Evolutionary conservation across 2,329 filamentous ascomycete genomes (phyloP).

Genomic region (Ascochyta fabae): DNA sequence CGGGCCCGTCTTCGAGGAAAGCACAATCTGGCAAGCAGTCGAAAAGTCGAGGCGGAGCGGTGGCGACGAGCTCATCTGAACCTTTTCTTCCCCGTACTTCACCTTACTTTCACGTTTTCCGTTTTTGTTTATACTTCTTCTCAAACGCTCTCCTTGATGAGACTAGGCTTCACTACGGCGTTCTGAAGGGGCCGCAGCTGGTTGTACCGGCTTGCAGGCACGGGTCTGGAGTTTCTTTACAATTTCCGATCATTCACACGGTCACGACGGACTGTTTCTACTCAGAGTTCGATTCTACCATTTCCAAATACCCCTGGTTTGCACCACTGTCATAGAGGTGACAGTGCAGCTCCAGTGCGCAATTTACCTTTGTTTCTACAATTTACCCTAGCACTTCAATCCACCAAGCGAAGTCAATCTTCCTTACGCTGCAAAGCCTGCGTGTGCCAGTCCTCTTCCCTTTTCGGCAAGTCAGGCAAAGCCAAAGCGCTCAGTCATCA

Average conservation of each 20-base stretch:
- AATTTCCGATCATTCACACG: background rate
- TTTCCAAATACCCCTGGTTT: constrained; percentile 10
- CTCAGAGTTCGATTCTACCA: background rate
- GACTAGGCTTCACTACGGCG: background rate
- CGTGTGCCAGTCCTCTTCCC: background rate
- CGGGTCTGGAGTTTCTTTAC: constrained; percentile 1
- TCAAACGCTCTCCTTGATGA: background rate
- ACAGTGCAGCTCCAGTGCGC: background rate
- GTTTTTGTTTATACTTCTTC: background rate
- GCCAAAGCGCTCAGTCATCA: constrained; percentile 5
- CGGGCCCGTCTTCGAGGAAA: constrained; percentile 83
- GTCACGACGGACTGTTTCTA: background rate
- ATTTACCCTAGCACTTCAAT: too few relatives aligned
- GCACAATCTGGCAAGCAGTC: constrained; percentile 74
- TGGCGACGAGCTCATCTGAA: constrained; percentile 75
- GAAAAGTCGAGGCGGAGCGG: constrained; percentile 77
- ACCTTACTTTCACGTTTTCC: background rate
- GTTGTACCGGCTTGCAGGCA: constrained; percentile 3
- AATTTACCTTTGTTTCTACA: too few relatives aligned
- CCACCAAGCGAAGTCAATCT: background rate
- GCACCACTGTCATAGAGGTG: background rate
- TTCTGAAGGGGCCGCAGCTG: constrained; percentile 9
- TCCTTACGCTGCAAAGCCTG: background rate
- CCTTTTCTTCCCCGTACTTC: background rate
- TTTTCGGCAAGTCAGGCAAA: too few relatives aligned